Conservation (phyloP, 1,139 yeast genomes). For the Yamadazyma epiphylla region DNA sequence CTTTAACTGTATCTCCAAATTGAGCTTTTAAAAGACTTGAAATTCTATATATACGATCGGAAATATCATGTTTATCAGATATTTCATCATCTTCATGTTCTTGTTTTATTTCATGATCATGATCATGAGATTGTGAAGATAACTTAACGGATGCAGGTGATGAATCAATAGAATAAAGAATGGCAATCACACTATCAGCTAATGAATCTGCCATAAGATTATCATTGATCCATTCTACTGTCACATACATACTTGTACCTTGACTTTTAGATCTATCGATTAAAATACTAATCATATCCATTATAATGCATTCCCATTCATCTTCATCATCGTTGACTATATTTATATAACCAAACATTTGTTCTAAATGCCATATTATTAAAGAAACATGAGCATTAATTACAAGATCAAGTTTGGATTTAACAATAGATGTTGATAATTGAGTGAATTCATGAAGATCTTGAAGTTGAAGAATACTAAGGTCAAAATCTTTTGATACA, state of each 20-base stretch:
- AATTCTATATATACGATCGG: slow-evolving; percentile 61
- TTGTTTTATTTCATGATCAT: slow-evolving; percentile 28
- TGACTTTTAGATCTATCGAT: slow-evolving; percentile 44
- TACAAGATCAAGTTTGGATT: slow-evolving; percentile 72
- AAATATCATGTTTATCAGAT: slow-evolving; percentile 28
- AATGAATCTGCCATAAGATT: slow-evolving; percentile 80
- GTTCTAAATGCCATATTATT: slow-evolving; percentile 84
- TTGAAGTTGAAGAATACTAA: slow-evolving; percentile 74
- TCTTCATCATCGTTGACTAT: slow-evolving; percentile 60
- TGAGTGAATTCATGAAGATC: slow-evolving; percentile 90
- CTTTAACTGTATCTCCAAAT: slow-evolving; percentile 72
- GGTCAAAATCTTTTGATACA: slow-evolving; percentile 87
- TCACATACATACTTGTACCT: slow-evolving; percentile 41
- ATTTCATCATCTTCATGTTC: slow-evolving; percentile 7
- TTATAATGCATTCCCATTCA: slow-evolving; percentile 48
- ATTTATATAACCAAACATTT: slow-evolving; percentile 88
- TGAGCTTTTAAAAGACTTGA: slow-evolving; percentile 70
- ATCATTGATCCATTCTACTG: slow-evolving; percentile 90
- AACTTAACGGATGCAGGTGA: slow-evolving; percentile 92
- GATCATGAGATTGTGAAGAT: slow-evolving; percentile 58
- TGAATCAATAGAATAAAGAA: slow-evolving; percentile 85
- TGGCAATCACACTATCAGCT: slow-evolving; percentile 92
- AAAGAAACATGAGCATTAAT: slow-evolving; percentile 81
- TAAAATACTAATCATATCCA: slow-evolving; percentile 42
- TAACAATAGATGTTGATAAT: slow-evolving; percentile 78